Percentiles rank a stretch among this genome's conserved stretches.
These are phyloP conservation scores for Sextonia rubra DNA, from an alignment of 164 flowering plant genomes.

Conservation along the genomic window DNA sequence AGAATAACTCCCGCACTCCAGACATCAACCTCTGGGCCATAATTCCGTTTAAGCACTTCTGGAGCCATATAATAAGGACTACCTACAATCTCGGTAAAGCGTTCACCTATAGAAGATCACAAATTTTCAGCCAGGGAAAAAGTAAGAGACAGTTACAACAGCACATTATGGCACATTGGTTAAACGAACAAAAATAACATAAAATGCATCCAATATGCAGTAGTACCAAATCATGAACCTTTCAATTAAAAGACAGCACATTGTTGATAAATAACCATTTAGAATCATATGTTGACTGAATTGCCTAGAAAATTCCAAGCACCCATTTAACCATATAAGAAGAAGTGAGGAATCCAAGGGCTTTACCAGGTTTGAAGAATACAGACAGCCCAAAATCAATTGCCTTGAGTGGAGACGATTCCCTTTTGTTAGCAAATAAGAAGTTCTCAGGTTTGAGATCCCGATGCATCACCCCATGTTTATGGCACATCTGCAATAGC, in stretches of 20 bases:
- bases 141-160: neutral
- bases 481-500: conserved; percentile 72
- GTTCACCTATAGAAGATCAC: conserved; percentile 50
- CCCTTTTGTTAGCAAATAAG: conserved; percentile 84
- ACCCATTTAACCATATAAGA: neutral
- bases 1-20: conserved; percentile 98
- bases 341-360: neutral
- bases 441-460: conserved; percentile 97
- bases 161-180: neutral
- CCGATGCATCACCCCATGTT: conserved; percentile 93
- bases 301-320: neutral
- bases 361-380: conserved; percentile 76
- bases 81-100: conserved; percentile 82
- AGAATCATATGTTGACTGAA: neutral
- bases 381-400: conserved; percentile 92
- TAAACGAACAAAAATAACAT: neutral
- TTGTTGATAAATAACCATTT: too few relatives aligned
- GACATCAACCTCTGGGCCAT: conserved; percentile 87
- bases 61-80: conserved; percentile 99
- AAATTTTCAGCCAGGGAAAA: conserved; percentile 6
- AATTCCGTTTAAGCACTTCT: conserved; percentile 83
- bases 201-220: neutral
- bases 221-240: neutral
- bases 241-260: neutral
- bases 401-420: conserved; percentile 70